These are phyloP conservation scores for Paraleonurus japonicus DNA, from an alignment of 257 asterid species.

Conservation along the genomic window DNA sequence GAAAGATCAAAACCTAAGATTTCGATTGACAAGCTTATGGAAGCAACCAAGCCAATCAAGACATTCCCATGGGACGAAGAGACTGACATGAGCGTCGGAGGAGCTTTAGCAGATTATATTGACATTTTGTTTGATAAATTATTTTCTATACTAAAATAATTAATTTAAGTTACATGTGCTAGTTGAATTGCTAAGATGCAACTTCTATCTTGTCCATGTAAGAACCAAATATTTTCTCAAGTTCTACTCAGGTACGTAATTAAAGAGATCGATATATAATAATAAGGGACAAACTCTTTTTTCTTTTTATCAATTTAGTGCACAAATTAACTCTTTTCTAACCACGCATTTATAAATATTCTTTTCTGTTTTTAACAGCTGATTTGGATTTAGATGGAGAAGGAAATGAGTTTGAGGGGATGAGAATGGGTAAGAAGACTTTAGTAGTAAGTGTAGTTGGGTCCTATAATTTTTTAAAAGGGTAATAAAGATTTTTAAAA, in stretches of 20 bases:
- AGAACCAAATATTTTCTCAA: background rate
- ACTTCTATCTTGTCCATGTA: background rate
- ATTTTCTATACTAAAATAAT: conserved; percentile 22
- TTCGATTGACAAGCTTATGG: conserved; percentile 50
- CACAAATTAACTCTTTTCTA: too few species aligned
- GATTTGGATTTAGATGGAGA: too few species aligned
- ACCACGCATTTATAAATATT: too few species aligned
- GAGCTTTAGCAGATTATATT: conserved; percentile 34
- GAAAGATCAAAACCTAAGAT: conserved; percentile 49
- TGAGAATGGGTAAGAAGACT: too few species aligned
- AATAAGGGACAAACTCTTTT: too few species aligned
- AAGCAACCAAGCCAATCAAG: conserved; percentile 57
- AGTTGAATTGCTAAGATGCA: background rate
- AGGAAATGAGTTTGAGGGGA: too few species aligned
- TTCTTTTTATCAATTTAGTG: too few species aligned
- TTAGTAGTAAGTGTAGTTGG: too few species aligned
- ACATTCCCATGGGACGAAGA: conserved; percentile 56
- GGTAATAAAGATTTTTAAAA: too few species aligned
- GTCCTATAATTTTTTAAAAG: too few species aligned
- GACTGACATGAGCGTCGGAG: conserved; percentile 58
- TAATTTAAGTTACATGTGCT: background rate
- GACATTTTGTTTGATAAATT: conserved; percentile 35
- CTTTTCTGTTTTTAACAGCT: too few species aligned
- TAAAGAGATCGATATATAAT: too few species aligned
- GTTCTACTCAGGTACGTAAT: background rate